These are phyloP conservation scores for Fusarium circinatum DNA, from an alignment of 2,329 filamentous ascomycete genomes.

Conservation along the genomic window DNA sequence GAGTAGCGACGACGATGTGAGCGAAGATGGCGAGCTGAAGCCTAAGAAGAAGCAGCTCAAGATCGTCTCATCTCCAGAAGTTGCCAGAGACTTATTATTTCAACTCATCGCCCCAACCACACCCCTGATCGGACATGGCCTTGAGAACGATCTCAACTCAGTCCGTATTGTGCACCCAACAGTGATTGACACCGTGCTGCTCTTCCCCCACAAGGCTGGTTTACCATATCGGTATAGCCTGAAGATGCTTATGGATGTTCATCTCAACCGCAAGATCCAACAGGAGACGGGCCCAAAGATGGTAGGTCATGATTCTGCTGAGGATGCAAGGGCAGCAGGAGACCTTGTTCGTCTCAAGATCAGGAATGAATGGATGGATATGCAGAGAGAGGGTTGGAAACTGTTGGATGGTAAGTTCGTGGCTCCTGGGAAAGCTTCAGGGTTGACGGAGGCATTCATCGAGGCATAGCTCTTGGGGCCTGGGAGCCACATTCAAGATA, in stretches of 20 bases:
- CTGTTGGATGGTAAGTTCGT: conserved; percentile 61
- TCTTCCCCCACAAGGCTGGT: conserved; percentile 82
- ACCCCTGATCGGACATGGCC: conserved; percentile 88
- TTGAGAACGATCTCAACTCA: conserved; percentile 94
- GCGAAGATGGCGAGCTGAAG: conserved; percentile 45
- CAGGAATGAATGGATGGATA: conserved; percentile 72
- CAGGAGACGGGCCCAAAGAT: conserved; percentile 63
- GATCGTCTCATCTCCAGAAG: conserved; percentile 79
- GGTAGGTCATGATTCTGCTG: conserved; percentile 87
- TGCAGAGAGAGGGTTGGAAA: conserved; percentile 75
- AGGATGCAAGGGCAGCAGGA: conserved; percentile 90
- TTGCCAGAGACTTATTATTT: conserved; percentile 82
- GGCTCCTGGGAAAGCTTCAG: conserved; percentile 47
- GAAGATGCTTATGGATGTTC: conserved; percentile 75
- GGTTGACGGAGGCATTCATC: conserved; percentile 53
- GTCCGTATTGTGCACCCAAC: conserved; percentile 85
- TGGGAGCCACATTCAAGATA: not conserved
- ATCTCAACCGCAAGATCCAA: conserved; percentile 83
- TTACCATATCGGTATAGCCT: conserved; percentile 82
- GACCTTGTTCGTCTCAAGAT: conserved; percentile 82
- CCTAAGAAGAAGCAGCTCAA: conserved; percentile 61
- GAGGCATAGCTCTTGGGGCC: conserved; percentile 41
- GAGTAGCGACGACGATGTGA: conserved; percentile 39
- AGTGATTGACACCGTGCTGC: conserved; percentile 84
- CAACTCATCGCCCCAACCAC: conserved; percentile 78